Base-by-base conservation (phyloP, 2,329 filamentous ascomycete genomes). In the Tolypocladium nubicola region DNA sequence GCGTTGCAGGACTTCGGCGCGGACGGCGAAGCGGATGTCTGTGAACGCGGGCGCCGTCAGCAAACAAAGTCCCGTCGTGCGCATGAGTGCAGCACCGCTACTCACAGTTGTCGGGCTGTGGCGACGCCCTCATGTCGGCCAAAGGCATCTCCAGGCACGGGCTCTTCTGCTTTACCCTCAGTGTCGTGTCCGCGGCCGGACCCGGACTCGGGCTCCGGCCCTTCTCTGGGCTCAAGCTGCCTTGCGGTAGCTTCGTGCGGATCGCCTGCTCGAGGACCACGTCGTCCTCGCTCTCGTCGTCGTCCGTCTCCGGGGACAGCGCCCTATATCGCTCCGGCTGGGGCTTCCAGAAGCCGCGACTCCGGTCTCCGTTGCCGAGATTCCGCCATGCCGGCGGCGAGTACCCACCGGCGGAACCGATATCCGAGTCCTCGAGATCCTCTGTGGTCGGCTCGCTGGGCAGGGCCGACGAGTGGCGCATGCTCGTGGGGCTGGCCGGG, bases 11-110 rank as follows among this genome's bases (percentile, higher is more conserved):
- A 95, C 88, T 75, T 96, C 91, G 60, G 91, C 89, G 65, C 89
- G 85, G 60, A 96, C 80, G 55, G 89, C 88, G 72, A 97, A 92
- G 62, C 91, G 89, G 66, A 96, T 89, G 73, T 93, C 90, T 94
- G 70, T 60, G 57, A 49, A 45, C 11, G n/a, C 23, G 49, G 40
- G n/a, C 41, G 21, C 41, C 26, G 40, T 43, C 38, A 54, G 47
- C 23, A 52, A 50, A 55, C 37, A 26, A 55, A 54, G 53, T 4
- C 1, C 21, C 1, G 7, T 3, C 45, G n/a, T 49, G 49, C 45
- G 2, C 37, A 19, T 50, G 26, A 14, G n/a, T 19, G 37, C 54
- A n/a, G 11, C 1, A 16, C 10, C 6, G 14, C 23, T 11, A 58
- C 78, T 68, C 69, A 80, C 80, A 83, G 60, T 82, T 82, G 33